phyloP scores from a whole-genome alignment of 805 yeast species.

The Wickerhamomyces mucosus region DNA sequence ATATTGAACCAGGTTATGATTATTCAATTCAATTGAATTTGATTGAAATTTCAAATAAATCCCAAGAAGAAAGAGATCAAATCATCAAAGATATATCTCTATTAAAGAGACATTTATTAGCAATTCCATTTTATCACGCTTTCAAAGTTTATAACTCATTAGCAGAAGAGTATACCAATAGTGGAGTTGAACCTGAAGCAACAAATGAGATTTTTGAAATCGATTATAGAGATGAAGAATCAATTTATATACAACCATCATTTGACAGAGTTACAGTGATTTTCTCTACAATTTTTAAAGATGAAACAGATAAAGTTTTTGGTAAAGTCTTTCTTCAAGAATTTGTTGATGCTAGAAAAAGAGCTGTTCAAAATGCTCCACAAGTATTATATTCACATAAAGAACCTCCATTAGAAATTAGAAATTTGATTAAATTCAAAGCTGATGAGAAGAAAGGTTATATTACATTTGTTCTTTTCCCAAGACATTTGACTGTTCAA shows the following conservation, averaged over 20 bases:
- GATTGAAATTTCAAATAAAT: constrained; percentile 24
- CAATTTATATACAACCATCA: constrained; percentile 83
- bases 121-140: constrained; percentile 88
- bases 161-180: constrained; percentile 20
- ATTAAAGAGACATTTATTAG: constrained; percentile 78
- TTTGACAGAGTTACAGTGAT: constrained; percentile 95
- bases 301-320: constrained; percentile 89
- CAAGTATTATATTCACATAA: constrained; percentile 86
- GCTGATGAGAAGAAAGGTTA: constrained; percentile 40
- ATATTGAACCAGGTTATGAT: constrained; percentile 69
- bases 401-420: constrained; percentile 89
- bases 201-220: constrained; percentile 27
- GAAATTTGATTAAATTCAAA: constrained; percentile 30
- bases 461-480: constrained; percentile 68
- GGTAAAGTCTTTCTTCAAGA: constrained; percentile 88
- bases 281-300: constrained; percentile 89
- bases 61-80: constrained; percentile 38
- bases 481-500: constrained; percentile 60
- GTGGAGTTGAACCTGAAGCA: constrained; percentile 19
- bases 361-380: constrained; percentile 96
- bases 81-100: constrained; percentile 60
- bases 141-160: constrained; percentile 70
- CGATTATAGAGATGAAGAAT: constrained; percentile 88
- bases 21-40: constrained; percentile 67
- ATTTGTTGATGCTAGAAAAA: constrained; percentile 90